Evolutionary conservation across 345 rosid genomes (phyloP), one percentile per base, ranked within the genome.

Genomic region (Lumnitzera racemosa): DNA sequence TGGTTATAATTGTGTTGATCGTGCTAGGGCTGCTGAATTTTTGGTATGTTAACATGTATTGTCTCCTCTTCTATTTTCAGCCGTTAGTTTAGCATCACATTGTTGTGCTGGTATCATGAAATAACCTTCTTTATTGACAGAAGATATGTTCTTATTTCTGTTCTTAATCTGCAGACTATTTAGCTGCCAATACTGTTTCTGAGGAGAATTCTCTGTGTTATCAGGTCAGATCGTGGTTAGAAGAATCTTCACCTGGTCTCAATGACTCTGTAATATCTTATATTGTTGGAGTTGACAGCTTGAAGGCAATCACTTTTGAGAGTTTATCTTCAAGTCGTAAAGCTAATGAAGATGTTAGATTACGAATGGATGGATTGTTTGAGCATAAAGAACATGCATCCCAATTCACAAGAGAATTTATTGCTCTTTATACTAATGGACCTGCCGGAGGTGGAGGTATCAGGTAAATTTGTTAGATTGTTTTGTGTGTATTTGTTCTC

Each of bases 401-500:
- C 53, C 87, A 68, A 53, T 81, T 92, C 57, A 52, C 71, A 25
- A 74, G 75, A 69, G 96, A 92, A 75, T 85, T 92, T 53, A 72
- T 79, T 29, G 92, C 96, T 65, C 69, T 92, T 49, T 92, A 92
- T 70, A 92, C 96, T 48, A 92, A 89, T 64, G 98, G 98, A 68
- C 98, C 96, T 4, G 95, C 98, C 58, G 96, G 94, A 61, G 96
- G 98, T 49, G 98, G 98, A 43, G 98, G 96, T 47, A 81, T 87
- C 69, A 82, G 98, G 98, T 89, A 24, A 69, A n/a, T 61, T 4
- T 36, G 43, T 36, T 9, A 36, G 43, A 56, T 65, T 20, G 59
- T 55, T 31, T 25, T 56, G 31, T 49, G 31, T 24, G 47, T 5
- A 9, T 6, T 49, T 25, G 9, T 25, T 54, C 2, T 27, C 5